These are phyloP conservation scores for Pseudocercospora fuligena DNA, from an alignment of 2,329 filamentous ascomycete genomes.

Conservation along the genomic window DNA sequence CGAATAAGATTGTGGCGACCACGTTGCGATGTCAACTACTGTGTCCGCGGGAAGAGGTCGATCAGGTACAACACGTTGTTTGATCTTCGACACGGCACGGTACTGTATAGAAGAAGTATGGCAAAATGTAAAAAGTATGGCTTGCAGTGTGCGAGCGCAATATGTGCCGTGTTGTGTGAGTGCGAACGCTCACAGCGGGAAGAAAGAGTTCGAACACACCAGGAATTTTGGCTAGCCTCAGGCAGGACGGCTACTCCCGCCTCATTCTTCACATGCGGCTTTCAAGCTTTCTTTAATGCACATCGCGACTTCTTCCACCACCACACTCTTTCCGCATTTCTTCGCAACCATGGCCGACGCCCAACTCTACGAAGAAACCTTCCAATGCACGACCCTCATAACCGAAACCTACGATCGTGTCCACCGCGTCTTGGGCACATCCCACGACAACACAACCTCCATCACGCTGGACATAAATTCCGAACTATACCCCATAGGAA, in stretches of 20 bases:
- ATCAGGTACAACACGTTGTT: neutral
- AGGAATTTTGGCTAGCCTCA: neutral
- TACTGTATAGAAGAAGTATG: neutral
- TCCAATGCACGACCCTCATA: slow-evolving; percentile 61
- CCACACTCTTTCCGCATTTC: neutral
- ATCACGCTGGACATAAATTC: slow-evolving; percentile 92
- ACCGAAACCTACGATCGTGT: slow-evolving; percentile 94
- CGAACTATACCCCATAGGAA: slow-evolving; percentile 80
- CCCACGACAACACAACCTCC: slow-evolving; percentile 72
- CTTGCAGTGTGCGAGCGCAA: slow-evolving; percentile 6
- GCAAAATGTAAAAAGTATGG: neutral
- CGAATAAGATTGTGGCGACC: slow-evolving; percentile 23
- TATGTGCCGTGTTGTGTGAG: neutral
- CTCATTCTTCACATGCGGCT: neutral
- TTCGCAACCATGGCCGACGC: slow-evolving; percentile 30
- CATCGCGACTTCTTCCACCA: neutral
- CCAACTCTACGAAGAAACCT: slow-evolving; percentile 34
- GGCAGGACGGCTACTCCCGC: neutral
- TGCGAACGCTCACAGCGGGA: slow-evolving; percentile 3
- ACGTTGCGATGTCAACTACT: neutral
- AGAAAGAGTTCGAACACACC: no score
- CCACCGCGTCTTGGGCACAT: slow-evolving; percentile 79
- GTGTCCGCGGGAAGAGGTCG: neutral
- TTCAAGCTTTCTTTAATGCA: neutral
- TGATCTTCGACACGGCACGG: neutral